These are phyloP conservation scores for Fusarium phyllophilum DNA, from an alignment of 2,329 filamentous ascomycete genomes.

Conservation along the genomic window DNA sequence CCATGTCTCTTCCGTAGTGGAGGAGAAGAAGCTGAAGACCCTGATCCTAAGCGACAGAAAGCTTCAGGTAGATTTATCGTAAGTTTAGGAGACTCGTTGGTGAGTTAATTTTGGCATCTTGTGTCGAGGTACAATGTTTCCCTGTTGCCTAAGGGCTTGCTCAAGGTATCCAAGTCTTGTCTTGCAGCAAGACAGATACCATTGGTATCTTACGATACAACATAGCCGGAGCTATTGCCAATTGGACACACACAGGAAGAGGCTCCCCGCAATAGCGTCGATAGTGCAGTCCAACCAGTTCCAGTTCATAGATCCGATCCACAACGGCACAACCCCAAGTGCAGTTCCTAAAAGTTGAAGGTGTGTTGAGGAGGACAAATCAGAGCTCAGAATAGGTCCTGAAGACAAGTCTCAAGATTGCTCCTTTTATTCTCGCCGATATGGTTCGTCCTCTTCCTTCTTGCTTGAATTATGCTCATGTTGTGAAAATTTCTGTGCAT, in stretches of 20 bases:
- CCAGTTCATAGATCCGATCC: constrained; percentile 32
- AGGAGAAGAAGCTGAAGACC: neutral
- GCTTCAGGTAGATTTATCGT: neutral
- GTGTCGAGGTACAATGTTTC: neutral
- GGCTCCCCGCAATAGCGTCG: constrained; percentile 24
- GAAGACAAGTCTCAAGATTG: neutral
- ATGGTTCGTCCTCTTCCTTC: neutral
- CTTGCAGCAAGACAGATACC: constrained; percentile 12
- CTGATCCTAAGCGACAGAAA: neutral
- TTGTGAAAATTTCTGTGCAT: neutral
- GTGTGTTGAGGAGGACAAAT: constrained; percentile 29
- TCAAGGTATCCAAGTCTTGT: neutral
- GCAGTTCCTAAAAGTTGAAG: constrained; percentile 12
- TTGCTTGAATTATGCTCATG: neutral
- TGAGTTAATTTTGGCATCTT: neutral
- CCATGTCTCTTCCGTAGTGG: neutral
- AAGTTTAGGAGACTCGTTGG: neutral
- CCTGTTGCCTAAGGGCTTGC: neutral
- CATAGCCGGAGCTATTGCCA: constrained; percentile 17
- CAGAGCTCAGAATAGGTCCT: constrained; percentile 7
- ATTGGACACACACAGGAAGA: constrained; percentile 16
- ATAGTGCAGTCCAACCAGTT: constrained; percentile 31
- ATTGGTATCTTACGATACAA: constrained; percentile 22
- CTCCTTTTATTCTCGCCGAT: neutral
- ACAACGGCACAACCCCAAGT: constrained; percentile 24